Percentiles rank a stretch among this genome's conserved stretches.
These are phyloP conservation scores for Mortierella sp. DNA, from an alignment of 371 early-diverging fungal species.

Conservation along the genomic window DNA sequence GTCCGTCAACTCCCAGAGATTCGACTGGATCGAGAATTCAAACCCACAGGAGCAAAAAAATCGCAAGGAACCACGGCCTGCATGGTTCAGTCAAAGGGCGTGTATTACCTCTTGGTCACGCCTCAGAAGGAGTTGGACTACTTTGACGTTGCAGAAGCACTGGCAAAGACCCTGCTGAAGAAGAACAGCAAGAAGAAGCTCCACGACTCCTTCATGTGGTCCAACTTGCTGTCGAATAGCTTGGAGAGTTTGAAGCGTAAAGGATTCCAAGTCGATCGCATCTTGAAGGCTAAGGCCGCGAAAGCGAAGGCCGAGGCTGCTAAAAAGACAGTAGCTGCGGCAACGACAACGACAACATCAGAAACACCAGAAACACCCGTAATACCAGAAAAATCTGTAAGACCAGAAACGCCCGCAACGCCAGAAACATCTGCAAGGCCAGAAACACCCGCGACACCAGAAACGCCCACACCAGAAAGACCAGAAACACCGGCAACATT, in stretches of 20 bases:
- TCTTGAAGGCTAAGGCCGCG: constrained; percentile 69
- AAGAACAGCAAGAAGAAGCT: constrained; percentile 48
- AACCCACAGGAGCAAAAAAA: constrained; percentile 61
- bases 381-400: no score
- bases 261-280: constrained; percentile 91
- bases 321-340: constrained; percentile 27
- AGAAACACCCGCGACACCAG: no score
- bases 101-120: constrained; percentile 67
- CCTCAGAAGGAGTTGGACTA: constrained; percentile 74
- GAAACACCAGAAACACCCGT: no score
- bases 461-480: no score
- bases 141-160: constrained; percentile 83
- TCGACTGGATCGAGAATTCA: constrained; percentile 72
- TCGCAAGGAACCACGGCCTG: constrained; percentile 77
- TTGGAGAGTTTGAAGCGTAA: constrained; percentile 50
- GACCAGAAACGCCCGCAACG: no score
- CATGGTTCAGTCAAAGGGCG: constrained; percentile 57
- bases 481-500: no score
- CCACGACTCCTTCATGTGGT: constrained; percentile 52
- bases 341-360: constrained; percentile 18
- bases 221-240: constrained; percentile 44
- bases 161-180: constrained; percentile 54
- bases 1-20: constrained; percentile 66
- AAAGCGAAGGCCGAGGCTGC: constrained; percentile 45
- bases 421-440: no score